Base-by-base conservation (phyloP, 1,284 basidiomycete species). In the Fomitopsis schrenkii region DNA sequence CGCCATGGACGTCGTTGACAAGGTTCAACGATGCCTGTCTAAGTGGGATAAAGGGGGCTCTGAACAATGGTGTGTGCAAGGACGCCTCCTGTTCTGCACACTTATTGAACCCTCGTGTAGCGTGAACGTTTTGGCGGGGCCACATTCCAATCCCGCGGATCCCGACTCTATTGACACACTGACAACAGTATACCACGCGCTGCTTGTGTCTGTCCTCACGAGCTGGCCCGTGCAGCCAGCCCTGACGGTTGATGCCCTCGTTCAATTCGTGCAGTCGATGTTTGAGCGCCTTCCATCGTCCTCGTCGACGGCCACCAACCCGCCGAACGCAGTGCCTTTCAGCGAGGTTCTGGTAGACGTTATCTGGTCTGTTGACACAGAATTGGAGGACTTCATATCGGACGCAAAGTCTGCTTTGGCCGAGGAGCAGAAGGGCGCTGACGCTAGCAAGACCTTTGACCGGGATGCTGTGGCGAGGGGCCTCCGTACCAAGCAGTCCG, bases 301-400 rank as follows among this genome's bases (percentile, higher is more conserved):
- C n/a, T 82, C 83, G 2, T 67, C 75, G 30, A 71, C 77, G 9
- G 71, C 77, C 22, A 72, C 71, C 60, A 70, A 74, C 35, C 73
- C 79, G 10, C 72, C 78, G 2, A 77, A 79, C 63, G 74, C 74
- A 14, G 66, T 74, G 0, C 69, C 78, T 0, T 84, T 91, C 62
- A 86, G 86, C 17, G 90, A 93, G 66, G 70, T 85, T 48, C 75
- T 94, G 4, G 81, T 94, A 19, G 92, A 94, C 69, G 79, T 90
- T 67, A 77, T 93, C 46, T 94, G 92, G 92, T 80, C 89, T 28
- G 71, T 91, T 57, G 91, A 94, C 72, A 79, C 83, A 36, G 84
- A 88, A 64, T 72, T 94, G 62, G 91, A 94, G 62, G 91, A 93
- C 67, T 71, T 85, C 45, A 65, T 88, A 50, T 72, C 72, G 8